Conservation (phyloP, 768 basidiomycete species). For the Kwoniella shandongensis region DNA sequence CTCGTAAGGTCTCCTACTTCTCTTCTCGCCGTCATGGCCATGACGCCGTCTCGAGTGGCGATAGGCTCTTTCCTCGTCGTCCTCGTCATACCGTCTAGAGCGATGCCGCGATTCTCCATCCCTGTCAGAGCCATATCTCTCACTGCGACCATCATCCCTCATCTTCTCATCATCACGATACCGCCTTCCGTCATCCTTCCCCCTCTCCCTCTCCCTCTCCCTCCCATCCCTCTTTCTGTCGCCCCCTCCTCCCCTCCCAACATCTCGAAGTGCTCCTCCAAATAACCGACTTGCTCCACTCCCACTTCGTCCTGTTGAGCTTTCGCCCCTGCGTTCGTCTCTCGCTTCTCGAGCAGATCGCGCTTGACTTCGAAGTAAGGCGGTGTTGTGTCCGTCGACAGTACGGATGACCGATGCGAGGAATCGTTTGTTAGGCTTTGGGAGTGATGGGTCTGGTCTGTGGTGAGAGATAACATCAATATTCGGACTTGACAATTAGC, state of each 20-base stretch:
- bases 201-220: slow-evolving; percentile 26
- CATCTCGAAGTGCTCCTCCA: slow-evolving; percentile 40
- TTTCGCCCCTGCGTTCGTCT: slow-evolving; percentile 17
- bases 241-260: slow-evolving; percentile 12
- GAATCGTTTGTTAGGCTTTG: slow-evolving; percentile 64
- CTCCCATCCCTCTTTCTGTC: slow-evolving; percentile 20
- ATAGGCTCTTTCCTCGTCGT: not conserved
- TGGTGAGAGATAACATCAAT: too few species aligned
- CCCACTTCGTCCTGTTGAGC: slow-evolving; percentile 13
- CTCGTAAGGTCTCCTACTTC: not conserved
- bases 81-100: not conserved
- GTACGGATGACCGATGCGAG: slow-evolving; percentile 71
- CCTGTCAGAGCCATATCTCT: not conserved
- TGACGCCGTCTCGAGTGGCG: not conserved
- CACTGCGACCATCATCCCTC: not conserved
- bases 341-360: slow-evolving; percentile 44
- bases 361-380: slow-evolving; percentile 58
- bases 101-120: not conserved
- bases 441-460: slow-evolving; percentile 69
- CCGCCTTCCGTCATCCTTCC: not conserved
- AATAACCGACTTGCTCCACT: slow-evolving; percentile 35
- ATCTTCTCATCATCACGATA: slow-evolving; percentile 23
- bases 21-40: slow-evolving; percentile 1
- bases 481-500: too few species aligned
- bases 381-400: slow-evolving; percentile 94